phyloP scores from a whole-genome alignment of 2,329 filamentous ascomycete genomes.

The Berkeleyomyces basicola region DNA sequence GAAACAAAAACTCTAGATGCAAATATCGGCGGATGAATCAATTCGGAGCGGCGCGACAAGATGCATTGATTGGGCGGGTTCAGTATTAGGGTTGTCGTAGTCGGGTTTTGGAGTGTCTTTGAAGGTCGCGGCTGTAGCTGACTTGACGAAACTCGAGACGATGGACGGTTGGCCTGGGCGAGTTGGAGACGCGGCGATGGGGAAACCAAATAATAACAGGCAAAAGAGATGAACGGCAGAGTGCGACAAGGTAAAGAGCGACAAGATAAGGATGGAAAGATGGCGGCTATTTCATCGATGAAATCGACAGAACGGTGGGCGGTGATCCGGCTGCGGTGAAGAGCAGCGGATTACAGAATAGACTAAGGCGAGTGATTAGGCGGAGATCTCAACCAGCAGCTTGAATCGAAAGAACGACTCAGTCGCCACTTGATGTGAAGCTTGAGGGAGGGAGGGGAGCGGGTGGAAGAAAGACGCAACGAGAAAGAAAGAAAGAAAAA shows the following conservation, averaged over 20 bases:
- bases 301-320: not conserved
- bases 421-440: slow-evolving; percentile 11
- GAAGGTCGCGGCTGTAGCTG: not conserved
- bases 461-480: not conserved
- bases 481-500: not conserved
- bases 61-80: not conserved
- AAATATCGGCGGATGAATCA: not conserved
- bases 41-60: not conserved
- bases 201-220: not conserved
- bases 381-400: slow-evolving; percentile 5
- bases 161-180: not conserved
- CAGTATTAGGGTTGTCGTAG: not conserved
- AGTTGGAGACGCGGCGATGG: not conserved
- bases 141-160: not conserved
- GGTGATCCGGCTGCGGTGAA: not conserved
- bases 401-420: slow-evolving; percentile 12
- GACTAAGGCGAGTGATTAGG: not conserved
- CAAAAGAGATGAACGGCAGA: not conserved
- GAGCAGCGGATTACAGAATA: not conserved
- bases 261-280: not conserved
- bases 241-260: not conserved
- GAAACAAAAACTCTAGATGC: not conserved
- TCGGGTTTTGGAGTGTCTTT: not conserved
- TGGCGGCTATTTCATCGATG: not conserved
- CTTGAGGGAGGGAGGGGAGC: slow-evolving; percentile 5